Evolutionary conservation across 768 basidiomycete species (phyloP), one percentile per base, ranked within the genome.

Genomic region (Chiua virens): DNA sequence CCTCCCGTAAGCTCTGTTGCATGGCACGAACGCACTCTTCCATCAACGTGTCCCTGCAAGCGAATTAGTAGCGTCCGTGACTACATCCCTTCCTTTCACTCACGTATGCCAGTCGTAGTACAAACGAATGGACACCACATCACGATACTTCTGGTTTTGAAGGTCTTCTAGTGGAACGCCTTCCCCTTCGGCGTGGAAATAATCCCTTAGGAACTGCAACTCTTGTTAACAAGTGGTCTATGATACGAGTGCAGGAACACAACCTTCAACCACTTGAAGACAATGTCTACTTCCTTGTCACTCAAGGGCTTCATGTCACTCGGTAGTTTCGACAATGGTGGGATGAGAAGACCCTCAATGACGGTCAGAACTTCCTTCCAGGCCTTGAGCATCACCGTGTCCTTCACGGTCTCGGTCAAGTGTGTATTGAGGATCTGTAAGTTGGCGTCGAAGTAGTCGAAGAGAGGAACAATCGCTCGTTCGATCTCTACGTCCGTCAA

Each of bases 211-310:
- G 76, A 98, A 98, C 92, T 96, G 54, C 8, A 21, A 4, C 55
- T 27, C 40, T 18, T 17, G 40, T 52, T 32, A 52, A 44, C 34
- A 46, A 49, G 22, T 4, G 25, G 30, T 34, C 40, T 4, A 44
- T 27, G 50, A 45, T 17, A 7, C 20, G 13, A 23, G 8, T 27
- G 17, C 50, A 25, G 40, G 35, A 23, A 38, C 9, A 14, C 17
- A 50, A 90, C 94, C 84, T 94, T 95, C 47, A 98, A 68, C 92
- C 97, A 98, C 67, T 94, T 96, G 75, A 98, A 92, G n/a, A 95
- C 96, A 52, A 98, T 87, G 66, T 98, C 97, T 34, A 98, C 89
- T 72, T 98, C 97, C 71, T 96, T 95, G 62, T 98, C 97, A 23
- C 79, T 86, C 64, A 99, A 68, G 1, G 94, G 87, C 59, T 90